Conservation (phyloP, 495 filamentous ascomycete species). For the Clohesyomyces aquaticus region DNA sequence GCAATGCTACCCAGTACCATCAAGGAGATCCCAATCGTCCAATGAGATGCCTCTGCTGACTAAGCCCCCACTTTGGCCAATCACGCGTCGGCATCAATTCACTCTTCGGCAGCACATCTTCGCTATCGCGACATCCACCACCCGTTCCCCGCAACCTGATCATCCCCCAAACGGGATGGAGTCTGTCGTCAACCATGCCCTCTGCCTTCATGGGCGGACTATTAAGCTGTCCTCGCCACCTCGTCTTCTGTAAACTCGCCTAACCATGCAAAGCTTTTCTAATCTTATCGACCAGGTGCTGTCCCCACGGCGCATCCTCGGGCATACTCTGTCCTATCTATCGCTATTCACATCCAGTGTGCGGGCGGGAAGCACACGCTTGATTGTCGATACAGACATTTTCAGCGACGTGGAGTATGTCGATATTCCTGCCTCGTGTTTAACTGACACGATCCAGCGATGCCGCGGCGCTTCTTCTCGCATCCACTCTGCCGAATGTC, state of each 20-base stretch:
- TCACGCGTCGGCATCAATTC: constrained; percentile 11
- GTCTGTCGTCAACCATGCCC: background rate
- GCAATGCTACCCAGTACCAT: too few species aligned
- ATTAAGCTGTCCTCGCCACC: background rate
- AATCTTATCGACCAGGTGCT: background rate
- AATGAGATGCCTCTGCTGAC: too few species aligned
- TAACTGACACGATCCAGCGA: constrained; percentile 10
- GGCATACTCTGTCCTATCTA: background rate
- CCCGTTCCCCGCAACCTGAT: background rate
- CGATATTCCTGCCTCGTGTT: too few species aligned
- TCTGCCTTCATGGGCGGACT: background rate
- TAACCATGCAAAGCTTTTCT: constrained; percentile 9
- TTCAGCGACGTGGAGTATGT: constrained; percentile 12
- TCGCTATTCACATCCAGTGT: background rate
- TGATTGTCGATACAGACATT: constrained; percentile 13
- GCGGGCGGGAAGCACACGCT: background rate
- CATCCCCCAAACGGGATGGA: background rate
- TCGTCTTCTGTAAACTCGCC: background rate
- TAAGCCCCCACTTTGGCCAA: constrained; percentile 1
- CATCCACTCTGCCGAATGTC: constrained; percentile 16
- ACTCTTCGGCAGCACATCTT: background rate
- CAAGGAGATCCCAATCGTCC: too few species aligned
- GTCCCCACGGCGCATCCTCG: background rate
- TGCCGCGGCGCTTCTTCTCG: constrained; percentile 24
- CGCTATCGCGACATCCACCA: background rate